Evolutionary conservation across 805 yeast species (phyloP).

Genomic region (Barnettozyma sp.): DNA sequence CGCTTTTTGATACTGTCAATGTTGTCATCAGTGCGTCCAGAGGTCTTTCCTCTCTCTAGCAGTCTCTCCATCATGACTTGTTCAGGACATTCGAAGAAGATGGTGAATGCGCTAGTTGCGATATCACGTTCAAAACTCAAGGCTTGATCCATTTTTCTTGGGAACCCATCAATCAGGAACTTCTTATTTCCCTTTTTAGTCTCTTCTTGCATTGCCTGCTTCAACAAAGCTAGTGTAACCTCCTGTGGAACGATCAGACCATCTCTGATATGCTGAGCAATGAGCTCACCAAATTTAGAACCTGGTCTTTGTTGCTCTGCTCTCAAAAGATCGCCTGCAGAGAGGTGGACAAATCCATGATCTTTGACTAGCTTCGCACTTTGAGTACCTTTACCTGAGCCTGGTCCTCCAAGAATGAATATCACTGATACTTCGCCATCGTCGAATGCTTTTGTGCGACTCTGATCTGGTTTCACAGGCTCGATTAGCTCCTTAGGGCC

Average conservation of each 20-base stretch:
- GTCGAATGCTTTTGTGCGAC: constrained; percentile 45
- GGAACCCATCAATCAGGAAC: constrained; percentile 92
- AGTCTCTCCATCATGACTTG: constrained; percentile 76
- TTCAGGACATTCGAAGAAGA: constrained; percentile 80
- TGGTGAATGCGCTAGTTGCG: constrained; percentile 62
- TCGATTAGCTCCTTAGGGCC: constrained; percentile 42
- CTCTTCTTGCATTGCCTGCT: constrained; percentile 65
- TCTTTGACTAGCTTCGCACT: constrained; percentile 79
- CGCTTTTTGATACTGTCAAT: constrained; percentile 85
- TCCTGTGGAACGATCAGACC: constrained; percentile 92
- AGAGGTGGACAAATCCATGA: constrained; percentile 75
- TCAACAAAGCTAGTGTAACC: constrained; percentile 76
- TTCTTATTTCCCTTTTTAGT: constrained; percentile 41
- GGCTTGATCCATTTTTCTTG: constrained; percentile 98
- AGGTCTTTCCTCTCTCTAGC: constrained; percentile 86
- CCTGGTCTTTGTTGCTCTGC: constrained; percentile 84
- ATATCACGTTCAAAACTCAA: constrained; percentile 77
- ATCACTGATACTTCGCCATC: constrained; percentile 68
- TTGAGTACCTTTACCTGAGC: constrained; percentile 97
- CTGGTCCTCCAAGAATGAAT: constrained; percentile 95
- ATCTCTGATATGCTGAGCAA: constrained; percentile 75
- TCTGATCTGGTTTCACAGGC: constrained; percentile 10
- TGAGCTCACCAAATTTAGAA: constrained; percentile 78
- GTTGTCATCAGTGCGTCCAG: constrained; percentile 92
- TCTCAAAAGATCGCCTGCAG: constrained; percentile 94